These are phyloP conservation scores for Candida tibetensis DNA, from an alignment of 805 yeast genomes.

Conservation along the genomic window DNA sequence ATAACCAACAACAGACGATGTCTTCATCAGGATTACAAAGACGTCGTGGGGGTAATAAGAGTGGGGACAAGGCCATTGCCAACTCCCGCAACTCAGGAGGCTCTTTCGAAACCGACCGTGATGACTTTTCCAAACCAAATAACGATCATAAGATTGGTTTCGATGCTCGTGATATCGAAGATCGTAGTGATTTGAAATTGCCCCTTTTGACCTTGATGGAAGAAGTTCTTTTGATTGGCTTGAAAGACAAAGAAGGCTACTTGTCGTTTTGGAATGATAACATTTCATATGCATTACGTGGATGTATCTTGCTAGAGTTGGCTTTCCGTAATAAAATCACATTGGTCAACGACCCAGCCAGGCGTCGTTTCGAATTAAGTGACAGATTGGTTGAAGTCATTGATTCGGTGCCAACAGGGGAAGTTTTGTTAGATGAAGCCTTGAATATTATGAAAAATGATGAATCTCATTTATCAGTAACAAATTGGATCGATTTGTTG, in stretches of 20 bases:
- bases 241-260: slow-evolving; percentile 95
- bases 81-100: slow-evolving; percentile 14
- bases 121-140: slow-evolving; percentile 10
- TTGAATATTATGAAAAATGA: slow-evolving; percentile 84
- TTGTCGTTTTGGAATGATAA: slow-evolving; percentile 97
- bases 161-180: slow-evolving; percentile 68
- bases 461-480: slow-evolving; percentile 72
- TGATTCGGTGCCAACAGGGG: slow-evolving; percentile 87
- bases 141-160: slow-evolving; percentile 68
- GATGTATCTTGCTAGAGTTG: slow-evolving; percentile 87
- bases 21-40: slow-evolving; percentile 48
- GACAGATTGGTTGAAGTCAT: slow-evolving; percentile 87
- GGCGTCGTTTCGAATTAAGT: slow-evolving; percentile 81
- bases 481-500: slow-evolving; percentile 90
- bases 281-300: slow-evolving; percentile 92
- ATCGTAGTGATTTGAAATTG: slow-evolving; percentile 34
- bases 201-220: slow-evolving; percentile 94
- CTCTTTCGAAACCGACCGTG: slow-evolving; percentile 24
- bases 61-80: not conserved
- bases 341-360: slow-evolving; percentile 86
- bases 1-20: slow-evolving; percentile 1
- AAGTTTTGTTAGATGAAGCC: slow-evolving; percentile 91
- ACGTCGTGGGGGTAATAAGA: slow-evolving; percentile 58
- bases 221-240: slow-evolving; percentile 88
- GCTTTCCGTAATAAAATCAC: slow-evolving; percentile 88